Evolutionary conservation across 768 basidiomycete genomes (phyloP), one percentile per base, ranked within the genome.

Genomic region (Pilatotrama ljubarskyi): DNA sequence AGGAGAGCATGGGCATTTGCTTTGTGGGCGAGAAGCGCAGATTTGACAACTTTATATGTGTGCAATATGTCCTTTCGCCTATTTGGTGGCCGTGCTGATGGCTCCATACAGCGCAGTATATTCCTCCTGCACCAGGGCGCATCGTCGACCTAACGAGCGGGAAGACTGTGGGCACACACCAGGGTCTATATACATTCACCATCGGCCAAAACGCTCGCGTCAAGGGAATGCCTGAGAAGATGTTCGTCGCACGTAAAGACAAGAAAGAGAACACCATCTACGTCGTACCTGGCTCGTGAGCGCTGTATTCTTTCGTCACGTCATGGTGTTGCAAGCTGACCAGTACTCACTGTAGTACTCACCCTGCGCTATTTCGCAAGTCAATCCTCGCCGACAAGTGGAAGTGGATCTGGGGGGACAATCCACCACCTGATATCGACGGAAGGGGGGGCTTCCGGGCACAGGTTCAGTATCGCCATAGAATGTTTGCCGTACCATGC

Each of bases 1-100:
- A 79, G 17, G 95, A 98, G 69, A 94, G 91, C 72, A 94, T 96
- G 85, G 95, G 95, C 0, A 82, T 98, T 17, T 98, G 95, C 68
- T 98, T 98, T 64, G 86, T 98, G 1, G 95, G 95, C 5, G 84
- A 95, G 69, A 85, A 88, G 67, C 78, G 79, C 10, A 81, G 76
- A 48, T 95, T 96, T 64, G 77, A 80, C 25, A 74, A 82, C 9
- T 98, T 95, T 69, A 72, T 95, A 49, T 82, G 92, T 90, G 60
- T 62, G 82, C 73, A 35, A 10, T 22, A 22, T 37, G 6, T 20
- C n/a, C 14, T 6, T 8, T 17, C 26, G 15, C 14, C n/a, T 40
- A 10, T 25, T 13, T 25, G 26, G 37, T 18, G 22, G 26, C 35
- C 29, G 3, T 36, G 9, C 40, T 61, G n/a, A 50, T 18, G 22